Evolutionary conservation across 1,139 yeast genomes (phyloP).

Genomic region (Kurtzmaniella natalensis): DNA sequence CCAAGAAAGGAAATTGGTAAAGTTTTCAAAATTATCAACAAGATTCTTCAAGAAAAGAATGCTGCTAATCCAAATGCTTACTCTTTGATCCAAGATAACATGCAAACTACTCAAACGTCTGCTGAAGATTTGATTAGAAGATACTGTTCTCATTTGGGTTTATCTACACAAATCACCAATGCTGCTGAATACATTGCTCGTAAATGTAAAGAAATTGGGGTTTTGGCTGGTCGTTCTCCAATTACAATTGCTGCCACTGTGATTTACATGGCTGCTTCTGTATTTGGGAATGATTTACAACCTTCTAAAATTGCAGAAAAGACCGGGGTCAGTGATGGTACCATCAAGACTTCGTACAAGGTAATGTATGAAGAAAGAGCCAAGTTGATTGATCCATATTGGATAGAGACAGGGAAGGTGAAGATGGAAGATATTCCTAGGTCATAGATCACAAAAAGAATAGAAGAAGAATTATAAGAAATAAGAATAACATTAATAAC

Average conservation of each 20-base stretch:
- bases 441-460: not conserved
- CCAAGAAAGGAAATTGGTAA: slow-evolving; percentile 93
- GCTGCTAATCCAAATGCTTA: slow-evolving; percentile 39
- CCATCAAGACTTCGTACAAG: slow-evolving; percentile 89
- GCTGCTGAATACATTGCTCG: slow-evolving; percentile 94
- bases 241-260: slow-evolving; percentile 98
- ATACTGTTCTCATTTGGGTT: slow-evolving; percentile 92
- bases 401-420: slow-evolving; percentile 72
- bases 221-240: slow-evolving; percentile 94
- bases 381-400: slow-evolving; percentile 71
- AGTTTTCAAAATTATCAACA: slow-evolving; percentile 77
- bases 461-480: not conserved
- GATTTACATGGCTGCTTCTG: slow-evolving; percentile 83
- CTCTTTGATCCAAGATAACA: slow-evolving; percentile 45
- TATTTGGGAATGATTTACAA: slow-evolving; percentile 67
- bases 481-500: not conserved
- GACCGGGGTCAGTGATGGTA: slow-evolving; percentile 98
- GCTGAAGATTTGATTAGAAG: slow-evolving; percentile 95
- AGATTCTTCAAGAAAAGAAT: slow-evolving; percentile 65
- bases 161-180: slow-evolving; percentile 78
- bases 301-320: slow-evolving; percentile 86
- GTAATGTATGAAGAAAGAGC: slow-evolving; percentile 72
- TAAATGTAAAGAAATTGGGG: slow-evolving; percentile 85
- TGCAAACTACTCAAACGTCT: slow-evolving; percentile 82
- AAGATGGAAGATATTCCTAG: slow-evolving; percentile 57